Evolutionary conservation across 371 early-diverging fungal genomes (phyloP), one percentile per base, ranked within the genome.

Genomic region (Circinella minor): DNA sequence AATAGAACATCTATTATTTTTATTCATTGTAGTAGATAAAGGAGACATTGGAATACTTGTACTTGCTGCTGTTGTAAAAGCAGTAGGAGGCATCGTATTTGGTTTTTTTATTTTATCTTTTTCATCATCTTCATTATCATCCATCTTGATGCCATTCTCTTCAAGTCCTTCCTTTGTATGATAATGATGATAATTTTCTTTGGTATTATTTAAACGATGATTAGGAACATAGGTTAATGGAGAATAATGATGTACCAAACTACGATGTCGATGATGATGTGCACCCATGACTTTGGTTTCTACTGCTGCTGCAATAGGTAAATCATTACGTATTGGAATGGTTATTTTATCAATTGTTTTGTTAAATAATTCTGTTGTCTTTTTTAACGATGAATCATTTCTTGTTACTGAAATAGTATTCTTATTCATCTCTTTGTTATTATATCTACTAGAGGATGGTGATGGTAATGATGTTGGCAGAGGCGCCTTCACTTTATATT

Each of bases 201-300:
- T 27, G 27, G 27, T 27, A 27, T 27, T 17, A 5, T 57, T 57
- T 27, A 27, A 27, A 57, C 57, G 57, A 34, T 57, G 20, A 6
- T 8, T 57, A 20, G 57, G 57, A 20, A 34, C 6, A 57, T 57
- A 57, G 0, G 34, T 27, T 3, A 57, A 10, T 5, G 57, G 57
- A 5, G 57, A 57, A 57, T 57, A 57, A n/a, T 57, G 57, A n/a
- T 57, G 57, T 57, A 57, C 34, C 57, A 57, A 57, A 27, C 57
- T 57, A 14, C 57, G 57, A 57, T 57, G 57, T 57, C 57, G 11
- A n/a, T 57, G 57, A 34, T 57, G 57, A 57, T 57, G 57, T 18
- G 57, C 57, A 5, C 57, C 57, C 34, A 34, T 34, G 14, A 57
- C 57, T 34, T 57, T 57, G 34, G 18, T 57, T 57, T 57, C 57